Conservation (phyloP, 345 rosid species). For the Cardamine chenopodiifolia region DNA sequence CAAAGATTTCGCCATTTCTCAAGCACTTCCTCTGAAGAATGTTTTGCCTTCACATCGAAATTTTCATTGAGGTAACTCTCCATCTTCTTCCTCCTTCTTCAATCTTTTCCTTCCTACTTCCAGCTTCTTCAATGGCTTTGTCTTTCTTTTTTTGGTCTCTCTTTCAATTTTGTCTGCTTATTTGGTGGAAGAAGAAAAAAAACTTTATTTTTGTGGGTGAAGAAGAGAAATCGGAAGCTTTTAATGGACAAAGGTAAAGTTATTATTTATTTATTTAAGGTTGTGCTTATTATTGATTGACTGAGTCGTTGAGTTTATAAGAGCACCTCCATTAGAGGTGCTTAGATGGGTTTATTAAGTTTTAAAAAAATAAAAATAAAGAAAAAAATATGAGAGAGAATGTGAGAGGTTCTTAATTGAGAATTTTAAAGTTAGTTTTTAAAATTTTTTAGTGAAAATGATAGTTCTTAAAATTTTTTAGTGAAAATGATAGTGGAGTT, state of each 20-base stretch:
- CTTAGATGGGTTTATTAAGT: no score
- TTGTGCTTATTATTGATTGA: slow-evolving; percentile 25
- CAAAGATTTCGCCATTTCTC: slow-evolving; percentile 74
- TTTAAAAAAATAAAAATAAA: no score
- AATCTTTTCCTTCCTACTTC: slow-evolving; percentile 1
- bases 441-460: no score
- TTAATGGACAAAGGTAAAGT: slow-evolving; percentile 30
- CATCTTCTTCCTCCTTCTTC: slow-evolving; percentile 43
- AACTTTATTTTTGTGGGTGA: slow-evolving; percentile 27
- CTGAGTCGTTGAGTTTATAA: slow-evolving; percentile 34
- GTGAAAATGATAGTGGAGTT: no score
- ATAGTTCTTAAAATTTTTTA: no score
- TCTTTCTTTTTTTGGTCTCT: not conserved
- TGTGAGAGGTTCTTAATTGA: no score
- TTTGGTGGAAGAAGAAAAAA: slow-evolving; percentile 12
- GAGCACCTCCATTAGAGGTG: no score
- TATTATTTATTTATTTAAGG: not conserved
- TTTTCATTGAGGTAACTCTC: slow-evolving; percentile 65
- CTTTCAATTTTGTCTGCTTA: slow-evolving; percentile 10
- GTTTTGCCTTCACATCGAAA: slow-evolving; percentile 72
- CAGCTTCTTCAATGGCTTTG: slow-evolving; percentile 24
- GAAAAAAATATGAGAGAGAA: no score
- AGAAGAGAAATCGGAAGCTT: slow-evolving; percentile 41
- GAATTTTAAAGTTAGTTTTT: no score
- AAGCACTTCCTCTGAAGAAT: slow-evolving; percentile 63